Evolutionary conservation across 371 early-diverging fungal genomes (phyloP).

Genomic region (Mycotypha africana): DNA sequence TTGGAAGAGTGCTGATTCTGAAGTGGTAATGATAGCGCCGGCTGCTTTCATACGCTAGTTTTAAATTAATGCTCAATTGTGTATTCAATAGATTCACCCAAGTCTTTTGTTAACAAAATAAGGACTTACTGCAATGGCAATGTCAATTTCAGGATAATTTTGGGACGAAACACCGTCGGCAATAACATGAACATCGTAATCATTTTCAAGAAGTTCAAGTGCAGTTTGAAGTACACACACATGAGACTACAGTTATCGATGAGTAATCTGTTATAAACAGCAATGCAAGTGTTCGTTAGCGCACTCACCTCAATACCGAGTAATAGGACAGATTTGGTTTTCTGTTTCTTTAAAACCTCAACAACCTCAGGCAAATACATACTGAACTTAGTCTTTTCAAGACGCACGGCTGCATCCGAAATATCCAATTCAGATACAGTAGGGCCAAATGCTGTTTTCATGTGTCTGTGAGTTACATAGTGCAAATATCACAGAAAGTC

Average conservation of each 20-base stretch:
- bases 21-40: conserved; percentile 79
- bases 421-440: conserved; percentile 80
- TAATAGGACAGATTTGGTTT: conserved; percentile 71
- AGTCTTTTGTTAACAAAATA: too few species aligned
- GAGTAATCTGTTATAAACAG: neutral
- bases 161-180: conserved; percentile 91
- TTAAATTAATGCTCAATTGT: neutral
- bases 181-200: conserved; percentile 79
- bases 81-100: neutral
- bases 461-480: neutral
- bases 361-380: conserved; percentile 77
- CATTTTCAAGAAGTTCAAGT: conserved; percentile 74
- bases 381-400: conserved; percentile 85
- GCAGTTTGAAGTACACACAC: conserved; percentile 92
- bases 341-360: conserved; percentile 46
- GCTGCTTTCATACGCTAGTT: conserved; percentile 62
- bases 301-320: conserved; percentile 83
- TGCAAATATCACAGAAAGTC: too few species aligned
- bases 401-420: conserved; percentile 45
- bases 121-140: conserved; percentile 70
- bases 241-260: conserved; percentile 59
- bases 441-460: conserved; percentile 63
- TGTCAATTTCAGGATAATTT: conserved; percentile 77
- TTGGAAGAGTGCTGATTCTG: conserved; percentile 92
- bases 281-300: neutral